phyloP scores from a whole-genome alignment of 2,329 filamentous ascomycete genomes.

The Penicillium sp. region DNA sequence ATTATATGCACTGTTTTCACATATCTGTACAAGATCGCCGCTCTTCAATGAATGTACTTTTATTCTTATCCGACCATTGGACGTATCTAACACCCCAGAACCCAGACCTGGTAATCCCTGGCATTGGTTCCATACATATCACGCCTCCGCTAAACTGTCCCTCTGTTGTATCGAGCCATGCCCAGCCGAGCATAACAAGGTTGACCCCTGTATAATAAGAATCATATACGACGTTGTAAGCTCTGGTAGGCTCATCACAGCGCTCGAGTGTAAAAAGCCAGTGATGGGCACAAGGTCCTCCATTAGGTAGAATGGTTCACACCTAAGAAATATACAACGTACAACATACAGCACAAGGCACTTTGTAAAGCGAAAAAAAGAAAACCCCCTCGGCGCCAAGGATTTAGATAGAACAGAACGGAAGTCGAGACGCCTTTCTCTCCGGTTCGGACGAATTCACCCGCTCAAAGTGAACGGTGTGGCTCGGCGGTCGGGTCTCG shows the following conservation, averaged over 20 bases:
- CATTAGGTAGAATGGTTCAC: background rate
- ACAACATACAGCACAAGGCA: background rate
- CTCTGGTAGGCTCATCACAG: background rate
- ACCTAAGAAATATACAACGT: background rate
- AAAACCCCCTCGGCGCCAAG: background rate
- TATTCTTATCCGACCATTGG: constrained; percentile 7
- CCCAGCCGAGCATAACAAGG: background rate
- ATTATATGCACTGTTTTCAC: constrained; percentile 58
- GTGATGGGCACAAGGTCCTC: background rate
- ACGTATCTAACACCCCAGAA: background rate
- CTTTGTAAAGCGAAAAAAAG: too few species aligned
- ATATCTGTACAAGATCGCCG: constrained; percentile 60
- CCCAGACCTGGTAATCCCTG: background rate
- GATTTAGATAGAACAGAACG: background rate
- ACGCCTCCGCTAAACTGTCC: background rate
- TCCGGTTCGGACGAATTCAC: constrained; percentile 11
- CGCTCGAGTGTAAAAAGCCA: too few species aligned
- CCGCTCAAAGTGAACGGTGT: background rate
- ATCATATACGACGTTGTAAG: too few species aligned
- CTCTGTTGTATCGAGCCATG: constrained; percentile 3
- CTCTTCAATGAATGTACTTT: constrained; percentile 51
- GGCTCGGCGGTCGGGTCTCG: constrained; percentile 22
- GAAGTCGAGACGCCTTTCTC: background rate
- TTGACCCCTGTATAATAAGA: background rate
- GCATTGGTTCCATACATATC: background rate